These are phyloP conservation scores for Neofusicoccum parvum DNA, from an alignment of 2,329 filamentous ascomycete genomes.

Conservation along the genomic window DNA sequence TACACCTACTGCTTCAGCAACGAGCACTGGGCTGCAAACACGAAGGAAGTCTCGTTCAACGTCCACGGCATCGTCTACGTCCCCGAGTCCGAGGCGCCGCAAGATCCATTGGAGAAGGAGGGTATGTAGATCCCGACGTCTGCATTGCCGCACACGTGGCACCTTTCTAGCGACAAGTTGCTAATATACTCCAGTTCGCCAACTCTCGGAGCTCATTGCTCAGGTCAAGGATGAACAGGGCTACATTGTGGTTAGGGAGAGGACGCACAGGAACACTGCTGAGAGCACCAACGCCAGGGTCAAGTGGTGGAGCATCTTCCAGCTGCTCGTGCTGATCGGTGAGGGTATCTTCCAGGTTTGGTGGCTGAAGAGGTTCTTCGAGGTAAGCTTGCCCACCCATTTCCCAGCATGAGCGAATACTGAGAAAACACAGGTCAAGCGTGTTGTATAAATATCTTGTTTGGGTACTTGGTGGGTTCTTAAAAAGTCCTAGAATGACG, in stretches of 20 bases:
- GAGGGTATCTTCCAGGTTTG: slow-evolving; percentile 98
- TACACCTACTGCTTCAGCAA: slow-evolving; percentile 99
- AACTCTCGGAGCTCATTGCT: slow-evolving; percentile 79
- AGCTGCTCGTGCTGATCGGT: slow-evolving; percentile 82
- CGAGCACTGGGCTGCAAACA: slow-evolving; percentile 94
- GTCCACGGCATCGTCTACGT: slow-evolving; percentile 99
- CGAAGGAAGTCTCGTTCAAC: slow-evolving; percentile 98
- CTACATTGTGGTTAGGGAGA: slow-evolving; percentile 93
- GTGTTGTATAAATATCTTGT: slow-evolving; percentile 55
- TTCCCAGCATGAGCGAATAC: slow-evolving; percentile 24
- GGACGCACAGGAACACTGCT: slow-evolving; percentile 92
- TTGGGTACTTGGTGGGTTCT: slow-evolving; percentile 4
- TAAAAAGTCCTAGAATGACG: slow-evolving; percentile 15
- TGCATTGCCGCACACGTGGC: slow-evolving; percentile 13
- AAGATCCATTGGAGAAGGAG: slow-evolving; percentile 89
- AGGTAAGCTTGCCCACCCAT: slow-evolving; percentile 55
- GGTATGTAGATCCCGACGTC: slow-evolving; percentile 53
- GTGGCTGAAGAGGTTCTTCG: slow-evolving; percentile 99
- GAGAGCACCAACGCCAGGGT: slow-evolving; percentile 97
- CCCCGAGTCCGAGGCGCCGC: slow-evolving; percentile 77
- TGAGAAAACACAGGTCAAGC: slow-evolving; percentile 57
- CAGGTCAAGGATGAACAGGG: slow-evolving; percentile 98
- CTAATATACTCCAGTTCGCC: slow-evolving; percentile 62
- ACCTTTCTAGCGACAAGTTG: too few species aligned
- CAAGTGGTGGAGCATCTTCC: slow-evolving; percentile 99